These are phyloP conservation scores for Cordyceps fumosorosea DNA, from an alignment of 2,329 filamentous ascomycete genomes.

Conservation along the genomic window DNA sequence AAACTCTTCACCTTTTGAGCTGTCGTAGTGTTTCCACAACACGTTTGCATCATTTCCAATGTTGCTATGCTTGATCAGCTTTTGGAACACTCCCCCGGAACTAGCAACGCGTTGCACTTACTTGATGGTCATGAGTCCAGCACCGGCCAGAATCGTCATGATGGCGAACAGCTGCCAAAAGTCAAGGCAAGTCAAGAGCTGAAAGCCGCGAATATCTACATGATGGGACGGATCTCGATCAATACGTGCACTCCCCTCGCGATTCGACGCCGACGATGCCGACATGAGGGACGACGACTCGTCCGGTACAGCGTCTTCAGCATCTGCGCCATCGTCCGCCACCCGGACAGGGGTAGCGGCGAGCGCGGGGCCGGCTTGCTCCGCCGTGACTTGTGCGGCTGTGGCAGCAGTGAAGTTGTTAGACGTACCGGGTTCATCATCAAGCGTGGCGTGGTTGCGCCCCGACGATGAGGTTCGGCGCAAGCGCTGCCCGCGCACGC, in stretches of 20 bases:
- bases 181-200: slow-evolving; percentile 62
- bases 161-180: slow-evolving; percentile 90
- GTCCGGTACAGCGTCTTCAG: slow-evolving; percentile 32
- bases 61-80: slow-evolving; percentile 52
- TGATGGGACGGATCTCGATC: slow-evolving; percentile 69
- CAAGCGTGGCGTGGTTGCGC: slow-evolving; percentile 16
- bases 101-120: slow-evolving; percentile 38
- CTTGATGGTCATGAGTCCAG: slow-evolving; percentile 99
- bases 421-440: slow-evolving; percentile 62
- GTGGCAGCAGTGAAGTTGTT: slow-evolving; percentile 27
- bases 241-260: slow-evolving; percentile 53
- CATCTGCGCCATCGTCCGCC: slow-evolving; percentile 19
- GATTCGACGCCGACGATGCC: slow-evolving; percentile 45
- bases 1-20: slow-evolving; percentile 62
- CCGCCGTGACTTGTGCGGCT: slow-evolving; percentile 20
- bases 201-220: slow-evolving; percentile 84
- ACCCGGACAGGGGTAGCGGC: slow-evolving; percentile 3
- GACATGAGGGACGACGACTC: slow-evolving; percentile 81
- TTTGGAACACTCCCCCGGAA: neutral
- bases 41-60: slow-evolving; percentile 87
- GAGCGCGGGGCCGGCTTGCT: slow-evolving; percentile 14
- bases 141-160: slow-evolving; percentile 84
- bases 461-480: slow-evolving; percentile 34
- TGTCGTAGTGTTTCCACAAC: slow-evolving; percentile 81
- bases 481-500: slow-evolving; percentile 32